These are phyloP conservation scores for Plantago coronopus DNA, from an alignment of 305 asterid species.

Conservation along the genomic window DNA sequence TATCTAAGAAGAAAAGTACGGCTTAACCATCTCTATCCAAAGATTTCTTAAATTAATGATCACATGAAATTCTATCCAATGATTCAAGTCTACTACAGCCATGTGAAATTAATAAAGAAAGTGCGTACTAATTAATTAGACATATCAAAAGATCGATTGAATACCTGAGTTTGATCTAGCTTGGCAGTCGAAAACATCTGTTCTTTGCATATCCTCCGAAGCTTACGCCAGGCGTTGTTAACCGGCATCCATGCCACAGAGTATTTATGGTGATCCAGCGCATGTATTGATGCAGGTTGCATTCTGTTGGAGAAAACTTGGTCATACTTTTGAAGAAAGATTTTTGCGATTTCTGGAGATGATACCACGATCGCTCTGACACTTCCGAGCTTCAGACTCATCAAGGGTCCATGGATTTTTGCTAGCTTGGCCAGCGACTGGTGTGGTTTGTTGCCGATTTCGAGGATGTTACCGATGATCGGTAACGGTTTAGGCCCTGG, in stretches of 20 bases:
- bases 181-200: not conserved
- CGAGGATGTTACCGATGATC: constrained; percentile 3
- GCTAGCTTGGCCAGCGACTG: constrained; percentile 1
- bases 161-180: constrained; percentile 3
- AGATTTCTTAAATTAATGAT: too few relatives aligned
- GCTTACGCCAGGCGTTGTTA: not conserved
- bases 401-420: not conserved
- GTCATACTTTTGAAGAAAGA: constrained; percentile 1
- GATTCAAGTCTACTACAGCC: too few relatives aligned
- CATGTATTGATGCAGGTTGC: constrained; percentile 1
- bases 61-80: too few relatives aligned
- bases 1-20: too few relatives aligned
- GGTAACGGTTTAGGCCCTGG: constrained; percentile 8
- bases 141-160: too few relatives aligned
- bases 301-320: not conserved
- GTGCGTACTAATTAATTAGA: too few relatives aligned
- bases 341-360: constrained; percentile 1
- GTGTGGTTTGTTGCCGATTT: constrained; percentile 1
- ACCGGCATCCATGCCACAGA: constrained; percentile 6
- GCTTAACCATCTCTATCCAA: too few relatives aligned
- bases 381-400: constrained; percentile 4
- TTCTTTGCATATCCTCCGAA: constrained; percentile 5
- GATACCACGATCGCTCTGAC: not conserved
- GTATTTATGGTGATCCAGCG: constrained; percentile 5
- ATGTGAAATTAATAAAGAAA: too few relatives aligned